Evolutionary conservation across 371 early-diverging fungal species (phyloP), one percentile per base, ranked within the genome.

Genomic region (Mucor sp.): DNA sequence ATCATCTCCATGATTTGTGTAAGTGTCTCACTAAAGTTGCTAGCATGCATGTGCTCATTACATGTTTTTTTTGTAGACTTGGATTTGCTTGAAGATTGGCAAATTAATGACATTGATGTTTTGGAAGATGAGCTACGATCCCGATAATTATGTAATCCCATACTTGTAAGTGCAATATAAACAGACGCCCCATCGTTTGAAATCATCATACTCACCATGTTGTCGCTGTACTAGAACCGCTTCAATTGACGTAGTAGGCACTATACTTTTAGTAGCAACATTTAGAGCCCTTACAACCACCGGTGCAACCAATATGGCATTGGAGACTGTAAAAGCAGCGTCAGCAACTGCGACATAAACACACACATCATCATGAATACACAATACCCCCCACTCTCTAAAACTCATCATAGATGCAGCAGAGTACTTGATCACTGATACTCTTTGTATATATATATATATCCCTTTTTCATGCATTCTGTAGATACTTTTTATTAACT

Each of bases 111-210:
- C 89, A 0, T 60, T 72, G 7, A 23, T 64, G 14, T 83, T 91
- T 55, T 94, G 95, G 95, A 66, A 75, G 35, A 70, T 80, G 57
- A 86, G 88, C 1, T 88, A 90, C 60, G 94, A 94, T 60, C 94
- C 94, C 25, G 93, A 94, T 63, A 91, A 91, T 72, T 93, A 91
- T 78, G 90, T 90, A 6, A 81, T 93, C 65, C 93, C 95, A n/a
- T 85, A 91, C 43, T 70, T 94, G 83, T 85, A 84, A 80, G 81
- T 78, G 5, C 12, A 21, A 11, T 23, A 8, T 19, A 7, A 25
- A 23, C 25, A 23, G 23, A 9, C 11, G 30, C 6, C 30, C 30
- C 4, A 30, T 30, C 30, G 30, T 30, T 30, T 30, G 2, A 30
- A 30, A 30, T 6, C 6, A 30, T 48, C 17, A 41, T 30, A 28